Base-by-base conservation (phyloP, 2,329 filamentous ascomycete species). In the Aspergillus sp. region DNA sequence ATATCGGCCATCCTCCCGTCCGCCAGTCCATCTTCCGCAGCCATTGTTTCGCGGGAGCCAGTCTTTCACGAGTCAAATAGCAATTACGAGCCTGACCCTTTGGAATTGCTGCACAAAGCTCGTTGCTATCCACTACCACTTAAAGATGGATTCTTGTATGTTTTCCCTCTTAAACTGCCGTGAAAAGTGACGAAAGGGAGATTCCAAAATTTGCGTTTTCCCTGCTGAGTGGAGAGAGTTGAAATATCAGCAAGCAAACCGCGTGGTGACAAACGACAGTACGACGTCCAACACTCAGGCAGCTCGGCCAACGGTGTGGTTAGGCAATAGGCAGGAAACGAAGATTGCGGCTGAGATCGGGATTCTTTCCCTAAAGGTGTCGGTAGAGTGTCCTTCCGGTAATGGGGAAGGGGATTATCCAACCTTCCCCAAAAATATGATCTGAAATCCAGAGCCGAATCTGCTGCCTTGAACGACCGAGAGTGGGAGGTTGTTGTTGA, bases 1-100 rank as follows among this genome's bases (percentile, higher is more conserved):
- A 98, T 95, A 54, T 76, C 76, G 61, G 71, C 67, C 66, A 76
- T 73, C 58, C 71, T 71, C 59, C 68, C 68, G 58, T 73, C 73
- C 24, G 70, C 70, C 49, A 74, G 61, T 59, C 72, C 71, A 55
- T 72, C 71, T 61, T 72, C 70, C 30, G 69, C 66, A 48, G 69
- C 68, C 73, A 75, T 75, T 20, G 30, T 49, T 42, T 44, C 22
- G 49, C 42, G 44, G 17, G 34, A 20, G 41, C 45, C 54, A 37
- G 37, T 57, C 15, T 19, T 42, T 49, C 33, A 50, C 50, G 48
- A 40, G 41, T 20, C 17, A 13, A n/a, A n/a, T 40, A 19, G 44
- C 37, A 46, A 45, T 41, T 51, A 45, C 27, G 53, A 24, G 34
- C 37, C 46, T 57, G 49, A 52, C 41, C 50, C 46, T 55, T 56